Evolutionary conservation across 768 basidiomycete genomes (phyloP).

Genomic region (Boletus coccyginus): DNA sequence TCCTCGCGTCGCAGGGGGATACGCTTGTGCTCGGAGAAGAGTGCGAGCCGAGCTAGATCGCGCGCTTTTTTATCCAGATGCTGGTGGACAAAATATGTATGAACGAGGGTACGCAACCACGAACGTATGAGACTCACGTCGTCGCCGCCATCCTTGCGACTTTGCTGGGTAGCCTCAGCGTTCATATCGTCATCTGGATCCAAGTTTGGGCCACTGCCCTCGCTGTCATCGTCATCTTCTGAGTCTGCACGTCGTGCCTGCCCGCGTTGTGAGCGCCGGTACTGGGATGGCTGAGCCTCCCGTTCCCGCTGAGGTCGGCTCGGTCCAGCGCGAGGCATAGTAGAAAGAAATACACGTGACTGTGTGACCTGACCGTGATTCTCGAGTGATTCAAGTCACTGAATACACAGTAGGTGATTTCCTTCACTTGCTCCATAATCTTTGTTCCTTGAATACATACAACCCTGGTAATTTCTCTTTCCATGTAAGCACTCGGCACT

Average conservation of each 20-base stretch:
- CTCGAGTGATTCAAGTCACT: too few species aligned
- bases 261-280: conserved; percentile 38
- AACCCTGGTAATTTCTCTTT: too few species aligned
- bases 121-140: conserved; percentile 11
- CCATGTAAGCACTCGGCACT: too few species aligned
- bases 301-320: conserved; percentile 37
- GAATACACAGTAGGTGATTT: too few species aligned
- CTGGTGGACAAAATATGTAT: conserved; percentile 35
- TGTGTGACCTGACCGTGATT: background rate
- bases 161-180: conserved; percentile 29
- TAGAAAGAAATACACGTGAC: conserved; percentile 4
- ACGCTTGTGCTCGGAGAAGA: conserved; percentile 77
- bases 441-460: too few species aligned
- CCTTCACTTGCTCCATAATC: too few species aligned
- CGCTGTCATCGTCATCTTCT: conserved; percentile 37
- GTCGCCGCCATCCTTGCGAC: background rate
- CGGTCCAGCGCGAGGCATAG: conserved; percentile 35
- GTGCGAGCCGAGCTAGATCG: conserved; percentile 73
- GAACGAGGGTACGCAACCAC: background rate
- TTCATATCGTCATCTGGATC: conserved; percentile 28
- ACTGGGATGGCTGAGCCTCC: conserved; percentile 34
- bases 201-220: conserved; percentile 26
- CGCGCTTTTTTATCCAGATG: conserved; percentile 62
- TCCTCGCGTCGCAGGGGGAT: conserved; percentile 73
- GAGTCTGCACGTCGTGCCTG: conserved; percentile 20